Base-by-base conservation (phyloP, 2,329 filamentous ascomycete species). In the Venturia aucupariae region DNA sequence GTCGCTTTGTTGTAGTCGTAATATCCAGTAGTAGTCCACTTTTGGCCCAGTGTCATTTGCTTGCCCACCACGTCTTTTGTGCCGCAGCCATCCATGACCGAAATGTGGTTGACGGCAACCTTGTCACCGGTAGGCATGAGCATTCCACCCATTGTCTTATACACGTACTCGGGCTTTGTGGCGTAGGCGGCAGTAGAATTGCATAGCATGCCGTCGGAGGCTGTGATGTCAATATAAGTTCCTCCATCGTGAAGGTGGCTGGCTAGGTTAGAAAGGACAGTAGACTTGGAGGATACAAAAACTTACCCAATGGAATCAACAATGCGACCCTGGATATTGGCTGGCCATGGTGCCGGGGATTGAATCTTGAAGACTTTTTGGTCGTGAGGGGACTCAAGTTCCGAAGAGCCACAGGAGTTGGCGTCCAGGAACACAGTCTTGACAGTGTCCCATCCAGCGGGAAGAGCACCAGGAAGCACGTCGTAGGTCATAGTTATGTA, bases 401-500 rank as follows among this genome's bases (percentile, higher is more conserved):
- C 64, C n/a, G 32, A 42, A 5, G 64, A 65, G 11, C 60, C 60
- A 22, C 64, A 65, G 13, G 64, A 22, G 24, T 63, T 63, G 22
- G 54, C 60, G 22, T 65, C 64, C 7, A 65, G 51, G 60, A 44
- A 65, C 15, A 65, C 60, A 7, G 44, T 42, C 39, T 60, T 64
- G 27, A 64, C 15, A 10, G 38, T 32, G 4, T 39, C 32, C 42
- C 54, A 65, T 4, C 22, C 60, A n/a, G 27, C 42, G 7, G 64
- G 64, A 27, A 60, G 59, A 8, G 62, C 7, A 15, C 64, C 64
- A 41, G 8, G 8, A 17, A 41, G 8, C 8, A 13, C 8, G 15
- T 64, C 60, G 46, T 65, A 65, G 27, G 64, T 65, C 64, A 65
- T 63, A 15, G 64, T 65, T 5, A 65, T 42, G 41, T 65, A 65